Evolutionary conservation across 768 basidiomycete species (phyloP), one percentile per base, ranked within the genome.

Genomic region (Pleurotus ostreatus): DNA sequence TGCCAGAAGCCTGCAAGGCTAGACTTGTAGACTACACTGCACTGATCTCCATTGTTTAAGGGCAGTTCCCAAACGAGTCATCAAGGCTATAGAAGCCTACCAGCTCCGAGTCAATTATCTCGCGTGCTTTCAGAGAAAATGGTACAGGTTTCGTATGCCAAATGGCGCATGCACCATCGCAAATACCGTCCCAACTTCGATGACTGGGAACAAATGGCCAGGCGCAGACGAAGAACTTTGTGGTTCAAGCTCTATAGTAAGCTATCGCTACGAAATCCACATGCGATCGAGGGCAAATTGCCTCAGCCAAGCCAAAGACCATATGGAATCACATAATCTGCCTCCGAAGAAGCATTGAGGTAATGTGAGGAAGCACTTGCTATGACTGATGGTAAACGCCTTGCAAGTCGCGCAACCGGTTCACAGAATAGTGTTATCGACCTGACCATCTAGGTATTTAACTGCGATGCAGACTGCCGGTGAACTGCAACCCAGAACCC

Each of bases 211-310:
- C 30, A 34, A 34, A 34, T 34, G 30, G 30, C 30, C 30, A 34
- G 30, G 30, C 30, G 30, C 30, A 34, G 9, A 34, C 30, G 30
- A 34, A 34, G 30, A 34, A 34, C 9, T 34, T 34, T 34, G 30
- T 34, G 30, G 30, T 11, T 34, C 30, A 34, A 34, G 30, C 45
- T 57, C 49, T 9, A n/a, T 41, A 13, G 16, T 22, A 20, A 44
- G 39, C 39, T 40, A 47, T 41, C 45, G 34, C 46, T 51, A 22
- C 40, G n/a, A 55, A 41, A n/a, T 18, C 47, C 46, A 46, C 39
- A 22, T 43, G 56, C 49, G 30, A 38, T 55, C 43, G 37, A 51
- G 30, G 49, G 49, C 49, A 51, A 51, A 51, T 51, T 51, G 49
- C 49, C 49, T 37, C 49, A 51, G 49, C 49, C 49, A 51, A 51